A percentile compares a stretch with the other conserved stretches of the same genome.
Conservation (phyloP, 1,284 basidiomycete genomes). For the Cutaneotrichosporon cutaneum region DNA sequence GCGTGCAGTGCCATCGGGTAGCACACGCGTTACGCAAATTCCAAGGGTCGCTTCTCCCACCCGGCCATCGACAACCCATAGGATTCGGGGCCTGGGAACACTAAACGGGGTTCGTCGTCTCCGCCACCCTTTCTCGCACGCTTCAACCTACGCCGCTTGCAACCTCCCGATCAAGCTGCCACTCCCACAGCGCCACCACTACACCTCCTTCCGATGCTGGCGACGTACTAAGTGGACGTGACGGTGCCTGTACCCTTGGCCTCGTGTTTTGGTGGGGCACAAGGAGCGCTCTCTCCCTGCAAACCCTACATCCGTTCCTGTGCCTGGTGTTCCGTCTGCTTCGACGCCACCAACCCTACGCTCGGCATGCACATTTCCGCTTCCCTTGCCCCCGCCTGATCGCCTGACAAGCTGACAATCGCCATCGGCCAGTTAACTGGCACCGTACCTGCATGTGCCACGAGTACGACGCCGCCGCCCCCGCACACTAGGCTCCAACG, state of each 20-base stretch:
- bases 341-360: background rate
- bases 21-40: too few relatives aligned
- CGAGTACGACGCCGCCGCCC: background rate
- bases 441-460: background rate
- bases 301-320: background rate
- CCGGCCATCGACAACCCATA: too few relatives aligned
- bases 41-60: too few relatives aligned
- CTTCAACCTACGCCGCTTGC: background rate
- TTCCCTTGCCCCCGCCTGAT: too few relatives aligned
- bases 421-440: background rate
- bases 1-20: too few relatives aligned
- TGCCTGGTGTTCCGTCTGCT: background rate
- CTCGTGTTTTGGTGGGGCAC: background rate
- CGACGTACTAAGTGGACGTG: background rate
- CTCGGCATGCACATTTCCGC: background rate
- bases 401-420: background rate
- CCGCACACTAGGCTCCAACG: background rate
- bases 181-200: background rate
- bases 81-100: too few relatives aligned
- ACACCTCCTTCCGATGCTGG: background rate
- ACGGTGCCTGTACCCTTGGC: background rate
- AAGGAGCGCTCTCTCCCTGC: background rate
- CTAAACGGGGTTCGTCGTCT: too few relatives aligned
- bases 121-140: background rate
- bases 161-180: too few relatives aligned